phyloP scores from a whole-genome alignment of 805 yeast genomes.

The Schizosaccharomyces osmophilus region DNA sequence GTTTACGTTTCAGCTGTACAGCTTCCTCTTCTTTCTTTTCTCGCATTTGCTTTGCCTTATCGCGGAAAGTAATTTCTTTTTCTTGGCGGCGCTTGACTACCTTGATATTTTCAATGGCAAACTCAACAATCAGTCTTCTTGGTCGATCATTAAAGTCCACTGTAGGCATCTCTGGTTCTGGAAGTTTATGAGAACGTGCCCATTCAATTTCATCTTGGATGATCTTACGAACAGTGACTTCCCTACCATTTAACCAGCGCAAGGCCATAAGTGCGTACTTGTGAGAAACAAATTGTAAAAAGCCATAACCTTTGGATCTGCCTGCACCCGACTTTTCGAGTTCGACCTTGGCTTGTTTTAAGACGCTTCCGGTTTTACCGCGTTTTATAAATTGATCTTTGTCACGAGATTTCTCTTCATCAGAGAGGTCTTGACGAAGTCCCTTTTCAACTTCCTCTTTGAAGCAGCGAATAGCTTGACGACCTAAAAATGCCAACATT shows the following conservation, averaged over 20 bases:
- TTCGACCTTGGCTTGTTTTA: constrained; percentile 77
- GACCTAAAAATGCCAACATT: constrained; percentile 70
- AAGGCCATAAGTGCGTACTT: constrained; percentile 82
- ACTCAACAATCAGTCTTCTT: constrained; percentile 73
- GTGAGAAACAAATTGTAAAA: constrained; percentile 79
- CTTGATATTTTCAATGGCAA: constrained; percentile 86
- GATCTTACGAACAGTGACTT: constrained; percentile 22
- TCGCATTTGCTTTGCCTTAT: not conserved
- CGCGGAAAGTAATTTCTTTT: constrained; percentile 4
- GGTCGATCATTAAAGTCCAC: constrained; percentile 4
- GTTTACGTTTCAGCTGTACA: not conserved
- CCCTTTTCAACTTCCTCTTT: constrained; percentile 65
- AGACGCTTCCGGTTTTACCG: constrained; percentile 58
- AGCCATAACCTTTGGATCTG: constrained; percentile 90
- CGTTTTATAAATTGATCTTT: not conserved
- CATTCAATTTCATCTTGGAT: constrained; percentile 31
- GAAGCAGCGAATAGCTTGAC: constrained; percentile 83
- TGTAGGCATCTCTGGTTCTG: constrained; percentile 8
- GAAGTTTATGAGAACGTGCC: constrained; percentile 3
- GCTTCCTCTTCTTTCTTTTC: not conserved
- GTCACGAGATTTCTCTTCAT: constrained; percentile 55
- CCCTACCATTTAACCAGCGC: constrained; percentile 90
- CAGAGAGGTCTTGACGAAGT: constrained; percentile 58
- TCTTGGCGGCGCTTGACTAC: constrained; percentile 80
- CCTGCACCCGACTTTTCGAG: constrained; percentile 84